Evolutionary conservation across 73 alveolate genomes (phyloP).

Genomic region (Diophrys appendiculata): DNA sequence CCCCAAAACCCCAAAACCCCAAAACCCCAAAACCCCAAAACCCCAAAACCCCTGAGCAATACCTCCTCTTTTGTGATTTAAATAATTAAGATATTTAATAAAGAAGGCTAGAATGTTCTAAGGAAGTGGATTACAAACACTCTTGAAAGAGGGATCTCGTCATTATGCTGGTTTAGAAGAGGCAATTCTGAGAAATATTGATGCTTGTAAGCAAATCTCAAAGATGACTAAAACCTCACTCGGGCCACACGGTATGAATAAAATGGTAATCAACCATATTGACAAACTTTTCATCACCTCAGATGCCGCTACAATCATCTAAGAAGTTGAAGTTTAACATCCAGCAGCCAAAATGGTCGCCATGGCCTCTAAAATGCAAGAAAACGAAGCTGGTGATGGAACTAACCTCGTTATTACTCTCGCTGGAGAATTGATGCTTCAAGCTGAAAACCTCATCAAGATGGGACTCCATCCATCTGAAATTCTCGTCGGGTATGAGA

Average conservation of each 20-base stretch:
- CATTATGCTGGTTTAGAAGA: constrained; percentile 93
- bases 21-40: too few relatives aligned
- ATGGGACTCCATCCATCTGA: constrained; percentile 94
- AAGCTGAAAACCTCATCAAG: constrained; percentile 89
- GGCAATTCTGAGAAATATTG: constrained; percentile 91
- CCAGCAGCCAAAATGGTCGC: constrained; percentile 98
- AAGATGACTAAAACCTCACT: constrained; percentile 95
- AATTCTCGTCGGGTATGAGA: constrained; percentile 93
- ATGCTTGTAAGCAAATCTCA: constrained; percentile 93
- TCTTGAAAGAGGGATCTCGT: constrained; percentile 64
- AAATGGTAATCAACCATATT: constrained; percentile 93
- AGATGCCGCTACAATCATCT: constrained; percentile 92
- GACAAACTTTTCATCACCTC: constrained; percentile 95
- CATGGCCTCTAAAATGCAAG: constrained; percentile 96
- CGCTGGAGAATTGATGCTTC: constrained; percentile 95
- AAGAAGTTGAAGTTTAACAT: constrained; percentile 93
- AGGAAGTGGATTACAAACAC: constrained; percentile 32
- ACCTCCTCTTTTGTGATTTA: too few relatives aligned
- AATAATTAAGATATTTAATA: not conserved
- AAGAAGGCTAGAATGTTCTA: not conserved
- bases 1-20: too few relatives aligned
- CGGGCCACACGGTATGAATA: constrained; percentile 99
- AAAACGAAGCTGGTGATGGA: constrained; percentile 95
- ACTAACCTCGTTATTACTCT: constrained; percentile 92
- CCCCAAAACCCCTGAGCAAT: too few relatives aligned